A percentile compares a stretch with the other conserved stretches of the same genome.
phyloP scores from a whole-genome alignment of 202 grass and related monocot species.

The Carex sylvatica region DNA sequence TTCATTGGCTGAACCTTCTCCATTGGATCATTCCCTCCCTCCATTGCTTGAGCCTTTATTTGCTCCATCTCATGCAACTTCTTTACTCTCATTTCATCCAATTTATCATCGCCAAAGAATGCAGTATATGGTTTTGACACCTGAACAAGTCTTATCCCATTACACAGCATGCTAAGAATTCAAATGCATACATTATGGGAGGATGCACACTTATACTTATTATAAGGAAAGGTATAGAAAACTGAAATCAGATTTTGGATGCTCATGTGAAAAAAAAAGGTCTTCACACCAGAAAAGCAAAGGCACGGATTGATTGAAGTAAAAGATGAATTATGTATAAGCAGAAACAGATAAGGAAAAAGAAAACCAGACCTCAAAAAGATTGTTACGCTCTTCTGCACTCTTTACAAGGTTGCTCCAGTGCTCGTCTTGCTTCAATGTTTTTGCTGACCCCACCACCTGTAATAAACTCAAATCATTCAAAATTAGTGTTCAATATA shows the following conservation, averaged over 20 bases:
- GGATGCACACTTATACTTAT: neutral
- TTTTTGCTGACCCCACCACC: conserved; percentile 90
- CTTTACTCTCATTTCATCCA: conserved; percentile 52
- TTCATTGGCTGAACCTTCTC: conserved; percentile 23
- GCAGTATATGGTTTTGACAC: conserved; percentile 60
- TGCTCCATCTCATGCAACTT: conserved; percentile 26
- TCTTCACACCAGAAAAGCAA: neutral
- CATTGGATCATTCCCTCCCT: conserved; percentile 38
- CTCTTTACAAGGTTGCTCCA: conserved; percentile 84
- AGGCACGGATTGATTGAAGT: neutral
- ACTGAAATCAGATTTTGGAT: neutral
- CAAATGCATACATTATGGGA: conserved; percentile 13
- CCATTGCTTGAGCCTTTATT: conserved; percentile 25
- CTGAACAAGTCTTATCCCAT: conserved; percentile 33
- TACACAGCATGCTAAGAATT: conserved; percentile 26
- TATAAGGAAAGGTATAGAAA: neutral
- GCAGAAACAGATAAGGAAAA: conserved; percentile 4
- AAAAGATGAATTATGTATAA: neutral
- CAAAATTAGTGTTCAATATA: conserved; percentile 12
- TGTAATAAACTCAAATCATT: conserved; percentile 33
- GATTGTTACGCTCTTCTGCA: conserved; percentile 61
- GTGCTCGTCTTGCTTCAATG: conserved; percentile 77
- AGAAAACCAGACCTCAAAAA: conserved; percentile 47
- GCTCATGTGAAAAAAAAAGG: neutral
- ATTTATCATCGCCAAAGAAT: conserved; percentile 62